Evolutionary conservation across 208 protist species (phyloP).

Genomic region (Leishmania tropica): DNA sequence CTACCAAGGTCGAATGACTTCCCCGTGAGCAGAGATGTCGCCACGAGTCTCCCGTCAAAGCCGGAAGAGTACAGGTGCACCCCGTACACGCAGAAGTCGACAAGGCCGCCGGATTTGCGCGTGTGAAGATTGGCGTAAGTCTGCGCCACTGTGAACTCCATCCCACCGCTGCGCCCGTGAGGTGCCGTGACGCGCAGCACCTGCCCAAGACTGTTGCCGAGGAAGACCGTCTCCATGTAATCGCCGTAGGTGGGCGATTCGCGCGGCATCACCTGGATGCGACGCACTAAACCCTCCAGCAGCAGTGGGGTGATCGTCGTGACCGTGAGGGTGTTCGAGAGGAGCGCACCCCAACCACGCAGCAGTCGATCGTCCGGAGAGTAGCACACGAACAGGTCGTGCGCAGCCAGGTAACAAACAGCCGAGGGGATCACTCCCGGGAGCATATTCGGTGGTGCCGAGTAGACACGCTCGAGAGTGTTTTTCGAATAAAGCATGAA

Average conservation of each 20-base stretch:
- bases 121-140: slow-evolving; percentile 46
- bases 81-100: slow-evolving; percentile 66
- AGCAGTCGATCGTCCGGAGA: slow-evolving; percentile 44
- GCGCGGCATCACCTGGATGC: slow-evolving; percentile 34
- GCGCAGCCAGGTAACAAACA: slow-evolving; percentile 53
- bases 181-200: slow-evolving; percentile 54
- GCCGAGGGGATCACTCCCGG: slow-evolving; percentile 35
- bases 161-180: slow-evolving; percentile 21
- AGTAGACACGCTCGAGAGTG: slow-evolving; percentile 46
- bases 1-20: slow-evolving; percentile 20
- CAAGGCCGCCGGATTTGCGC: slow-evolving; percentile 50
- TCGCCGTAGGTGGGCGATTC: slow-evolving; percentile 41
- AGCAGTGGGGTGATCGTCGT: slow-evolving; percentile 36
- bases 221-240: slow-evolving; percentile 47
- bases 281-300: slow-evolving; percentile 42
- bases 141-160: slow-evolving; percentile 35
- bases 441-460: slow-evolving; percentile 42
- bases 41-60: slow-evolving; percentile 62
- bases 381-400: slow-evolving; percentile 69
- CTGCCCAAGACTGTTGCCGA: slow-evolving; percentile 52
- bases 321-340: slow-evolving; percentile 29
- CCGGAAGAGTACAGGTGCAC: slow-evolving; percentile 55
- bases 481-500: slow-evolving; percentile 60
- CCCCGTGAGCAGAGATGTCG: slow-evolving; percentile 47
- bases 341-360: slow-evolving; percentile 49